Base-by-base conservation (phyloP, 2,329 filamentous ascomycete genomes). In the Aspergillus sergii region DNA sequence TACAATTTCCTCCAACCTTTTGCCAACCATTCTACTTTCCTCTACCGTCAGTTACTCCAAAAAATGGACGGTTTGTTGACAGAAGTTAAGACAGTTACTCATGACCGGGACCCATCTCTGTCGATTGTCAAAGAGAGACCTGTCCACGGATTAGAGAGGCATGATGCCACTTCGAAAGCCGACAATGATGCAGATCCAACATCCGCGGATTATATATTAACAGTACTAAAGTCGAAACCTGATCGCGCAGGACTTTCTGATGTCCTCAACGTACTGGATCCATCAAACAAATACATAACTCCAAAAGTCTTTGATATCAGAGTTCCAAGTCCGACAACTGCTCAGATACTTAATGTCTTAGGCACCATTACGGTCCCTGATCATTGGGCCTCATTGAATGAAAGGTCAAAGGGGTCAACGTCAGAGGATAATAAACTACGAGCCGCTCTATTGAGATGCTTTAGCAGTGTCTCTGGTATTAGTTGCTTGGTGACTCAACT, bases 401-500 rank as follows among this genome's bases (percentile, higher is more conserved):
- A 70, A 45, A 66, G 62, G 55, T 60, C 53, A 32, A 60, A 71
- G 64, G 63, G 36, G 32, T 54, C 65, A 11, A 66, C 59, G 34
- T 21, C 63, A 19, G 56, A 21, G 46, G 61, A 28, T 69, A 62
- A 57, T 69, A 75, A 68, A 70, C 69, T 28, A 75, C 79, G 46
- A 51, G 76, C 85, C 2, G 78, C 72, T 8, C 63, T 98, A 19
- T 69, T 91, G 1, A 76, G 79, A 63, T 92, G 89, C 71, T 79
- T 99, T 6, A 84, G 84, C 61, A 97, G 89, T 72, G 82, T 95
- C 19, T 84, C 89, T 2, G 94, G 93, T 0, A 76, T 97, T 36
- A 94, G 93, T 65, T 90, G 91, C n/a, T 74, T 94, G 32, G 75
- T 93, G 11, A 84, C 88, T n/a, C 87, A 90, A 59, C 79, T 96